Evolutionary conservation across 1,139 yeast species (phyloP), one percentile per base, ranked within the genome.

Genomic region (Debaryomyces udenii): DNA sequence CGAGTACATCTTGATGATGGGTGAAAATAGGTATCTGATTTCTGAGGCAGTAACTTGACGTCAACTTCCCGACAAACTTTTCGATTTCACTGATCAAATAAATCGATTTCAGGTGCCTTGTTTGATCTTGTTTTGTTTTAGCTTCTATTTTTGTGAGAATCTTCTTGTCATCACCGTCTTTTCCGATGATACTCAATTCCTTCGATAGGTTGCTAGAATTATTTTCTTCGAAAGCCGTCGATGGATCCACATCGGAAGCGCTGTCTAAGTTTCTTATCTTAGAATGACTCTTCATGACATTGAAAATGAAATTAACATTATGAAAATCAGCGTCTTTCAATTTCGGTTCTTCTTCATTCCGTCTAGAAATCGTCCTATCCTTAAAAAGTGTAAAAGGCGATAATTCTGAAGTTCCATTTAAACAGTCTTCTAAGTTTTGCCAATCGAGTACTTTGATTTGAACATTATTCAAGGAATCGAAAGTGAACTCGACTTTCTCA

Each of bases 251-350:
- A 17, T 14, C 37, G 3, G 57, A 42, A 2, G 74, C 71, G 1
- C 71, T 71, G 14, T 53, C 52, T n/a, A 59, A 45, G 43, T 68
- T 68, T 34, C 77, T 44, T 3, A 54, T 44, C 40, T 60, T 64
- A 45, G 61, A 62, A 48, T 68, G 70, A 6, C 66, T 59, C 29
- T 57, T 57, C 49, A 71, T 45, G 2, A 66, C 55, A 37, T 56
- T 61, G 48, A 57, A 51, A 14, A 71, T 61, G 44, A 67, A 62
- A 13, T 63, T 62, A n/a, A 73, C 34, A 38, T 66, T 62, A 39
- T 64, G 70, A 23, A 55, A 48, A 47, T 71, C 77, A 2, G 52
- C 56, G 10, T 57, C 55, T 17, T 48, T 55, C 9, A 50, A 23
- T 5, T 27, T 37, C 26, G 37, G 26, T 5, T 13, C 1, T 2